Evolutionary conservation across 768 basidiomycete genomes (phyloP).

Genomic region (Rhodosporidiobolus odoratus): DNA sequence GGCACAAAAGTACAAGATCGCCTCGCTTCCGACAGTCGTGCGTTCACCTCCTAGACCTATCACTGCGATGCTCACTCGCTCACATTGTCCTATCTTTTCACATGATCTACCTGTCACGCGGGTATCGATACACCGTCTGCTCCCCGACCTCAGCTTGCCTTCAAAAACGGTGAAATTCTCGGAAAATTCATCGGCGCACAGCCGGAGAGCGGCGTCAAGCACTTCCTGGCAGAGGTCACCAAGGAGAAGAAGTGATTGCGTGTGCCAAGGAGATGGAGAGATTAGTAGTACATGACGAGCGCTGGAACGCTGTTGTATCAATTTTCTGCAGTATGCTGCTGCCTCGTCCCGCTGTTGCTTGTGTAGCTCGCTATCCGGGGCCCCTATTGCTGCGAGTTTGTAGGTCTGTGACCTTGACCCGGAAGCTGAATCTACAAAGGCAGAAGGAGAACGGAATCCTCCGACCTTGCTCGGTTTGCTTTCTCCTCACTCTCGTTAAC

Average conservation of each 20-base stretch:
- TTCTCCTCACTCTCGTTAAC: background rate
- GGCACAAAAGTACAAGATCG: slow-evolving; percentile 27
- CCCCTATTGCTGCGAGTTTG: too few species aligned
- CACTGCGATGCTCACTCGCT: too few species aligned
- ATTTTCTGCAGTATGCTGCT: background rate
- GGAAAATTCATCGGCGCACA: slow-evolving; percentile 29
- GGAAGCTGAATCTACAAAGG: background rate
- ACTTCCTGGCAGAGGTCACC: slow-evolving; percentile 23
- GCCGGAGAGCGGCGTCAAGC: slow-evolving; percentile 12
- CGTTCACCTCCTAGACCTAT: background rate
- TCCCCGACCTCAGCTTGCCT: slow-evolving; percentile 30
- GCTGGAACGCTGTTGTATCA: slow-evolving; percentile 5
- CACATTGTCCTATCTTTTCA: too few species aligned
- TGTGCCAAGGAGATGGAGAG: background rate
- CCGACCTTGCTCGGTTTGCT: background rate
- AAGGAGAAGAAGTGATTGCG: background rate
- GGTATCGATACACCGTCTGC: too few species aligned
- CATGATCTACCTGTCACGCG: background rate
- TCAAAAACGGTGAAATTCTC: slow-evolving; percentile 28
- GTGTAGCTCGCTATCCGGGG: too few species aligned
- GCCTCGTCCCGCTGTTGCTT: too few species aligned
- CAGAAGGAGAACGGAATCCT: background rate
- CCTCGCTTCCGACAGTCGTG: slow-evolving; percentile 26
- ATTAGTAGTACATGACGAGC: background rate
- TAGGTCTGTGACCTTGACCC: too few species aligned